These are phyloP conservation scores for Penicillium sp. DNA, from an alignment of 2,329 filamentous ascomycete genomes.

Conservation along the genomic window DNA sequence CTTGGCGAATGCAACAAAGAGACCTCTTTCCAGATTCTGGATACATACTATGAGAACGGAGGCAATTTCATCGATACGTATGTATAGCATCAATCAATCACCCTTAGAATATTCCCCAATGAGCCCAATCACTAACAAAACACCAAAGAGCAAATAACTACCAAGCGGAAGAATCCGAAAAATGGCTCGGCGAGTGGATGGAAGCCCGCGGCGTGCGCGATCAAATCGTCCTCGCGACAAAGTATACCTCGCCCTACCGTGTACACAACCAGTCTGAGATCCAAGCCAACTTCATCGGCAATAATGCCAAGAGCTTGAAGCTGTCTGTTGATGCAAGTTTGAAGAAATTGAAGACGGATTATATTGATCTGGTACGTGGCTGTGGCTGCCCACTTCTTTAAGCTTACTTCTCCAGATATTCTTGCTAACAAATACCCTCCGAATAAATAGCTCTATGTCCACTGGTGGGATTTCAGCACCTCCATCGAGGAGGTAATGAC, in stretches of 20 bases:
- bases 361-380: conserved; percentile 35
- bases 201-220: conserved; percentile 47
- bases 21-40: conserved; percentile 51
- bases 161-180: conserved; percentile 51
- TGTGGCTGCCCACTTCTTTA: neutral
- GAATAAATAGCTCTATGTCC: conserved; percentile 54
- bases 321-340: conserved; percentile 35
- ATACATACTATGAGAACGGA: conserved; percentile 51
- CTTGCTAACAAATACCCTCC: neutral
- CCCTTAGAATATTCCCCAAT: too few species aligned
- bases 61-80: conserved; percentile 57
- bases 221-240: conserved; percentile 57
- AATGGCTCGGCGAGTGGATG: conserved; percentile 57
- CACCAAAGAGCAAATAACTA: conserved; percentile 47
- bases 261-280: conserved; percentile 40
- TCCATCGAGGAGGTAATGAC: conserved; percentile 69
- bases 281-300: conserved; percentile 35
- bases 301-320: conserved; percentile 35
- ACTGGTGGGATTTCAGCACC: conserved; percentile 68
- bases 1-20: conserved; percentile 50
- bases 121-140: neutral
- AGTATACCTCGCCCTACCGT: conserved; percentile 45
- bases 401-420: neutral
- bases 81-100: neutral
- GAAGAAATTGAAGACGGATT: conserved; percentile 36